These are phyloP conservation scores for Neurospora africana DNA, from an alignment of 495 filamentous ascomycete genomes.

Conservation along the genomic window DNA sequence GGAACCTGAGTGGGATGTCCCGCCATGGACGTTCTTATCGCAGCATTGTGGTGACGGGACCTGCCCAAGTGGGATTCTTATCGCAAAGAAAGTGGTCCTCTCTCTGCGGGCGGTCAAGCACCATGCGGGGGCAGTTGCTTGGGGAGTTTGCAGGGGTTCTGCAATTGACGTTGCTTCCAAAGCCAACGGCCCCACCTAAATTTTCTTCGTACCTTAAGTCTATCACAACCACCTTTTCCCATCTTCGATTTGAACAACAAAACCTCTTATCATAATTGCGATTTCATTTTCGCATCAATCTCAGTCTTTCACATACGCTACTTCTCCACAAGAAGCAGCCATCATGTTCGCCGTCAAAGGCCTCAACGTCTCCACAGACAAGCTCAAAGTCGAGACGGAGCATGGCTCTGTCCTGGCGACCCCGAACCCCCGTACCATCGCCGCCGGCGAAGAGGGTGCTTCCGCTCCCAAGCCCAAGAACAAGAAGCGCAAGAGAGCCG, in stretches of 20 bases:
- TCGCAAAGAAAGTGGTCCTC: neutral
- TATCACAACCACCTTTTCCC: neutral
- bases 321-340: neutral
- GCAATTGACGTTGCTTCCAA: neutral
- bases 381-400: conserved; percentile 58
- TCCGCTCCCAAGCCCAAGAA: conserved; percentile 16
- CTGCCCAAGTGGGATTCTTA: neutral
- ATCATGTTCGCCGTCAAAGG: conserved; percentile 89
- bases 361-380: conserved; percentile 65
- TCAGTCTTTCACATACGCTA: neutral
- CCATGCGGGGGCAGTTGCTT: neutral
- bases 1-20: neutral
- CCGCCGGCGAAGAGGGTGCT: conserved; percentile 17
- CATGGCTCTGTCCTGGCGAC: conserved; percentile 4
- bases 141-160: neutral
- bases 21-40: neutral
- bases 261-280: neutral
- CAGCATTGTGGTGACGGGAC: neutral
- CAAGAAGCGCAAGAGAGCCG: conserved; percentile 53
- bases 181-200: neutral
- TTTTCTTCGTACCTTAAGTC: neutral
- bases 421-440: neutral
- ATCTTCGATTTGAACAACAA: neutral
- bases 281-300: neutral
- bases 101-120: neutral